Evolutionary conservation across 139 green algal species (phyloP), one percentile per base, ranked within the genome.

Genomic region (Chlorella ohadii): DNA sequence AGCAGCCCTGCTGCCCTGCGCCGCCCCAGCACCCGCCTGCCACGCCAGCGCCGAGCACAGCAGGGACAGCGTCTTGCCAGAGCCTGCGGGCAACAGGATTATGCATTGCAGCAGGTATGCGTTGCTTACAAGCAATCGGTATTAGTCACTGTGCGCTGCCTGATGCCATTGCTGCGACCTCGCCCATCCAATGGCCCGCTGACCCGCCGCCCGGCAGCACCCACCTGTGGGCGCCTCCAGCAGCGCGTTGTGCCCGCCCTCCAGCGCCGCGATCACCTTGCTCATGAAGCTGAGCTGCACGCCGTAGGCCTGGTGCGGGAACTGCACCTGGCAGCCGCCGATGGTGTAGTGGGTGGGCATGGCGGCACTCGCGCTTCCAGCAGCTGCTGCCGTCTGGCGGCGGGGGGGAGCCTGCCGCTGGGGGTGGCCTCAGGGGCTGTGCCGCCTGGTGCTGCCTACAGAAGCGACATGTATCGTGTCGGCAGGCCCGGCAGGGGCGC

Each of bases 31-130:
- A 59, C 51, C 51, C 25, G 34, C 68, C 57, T 96, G 94, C 94
- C 93, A 97, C 0, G 93, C 93, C 57, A 96, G 86, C 0, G 92
- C 89, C 3, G 90, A 86, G 83, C 94, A 98, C 5, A 99, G 94
- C 77, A 99, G 85, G 15, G 91, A 94, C 28, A 98, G 85, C 17
- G 96, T 99, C 82, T 99, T 99, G 25, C 96, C 96, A 39, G 90
- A 92, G 36, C 87, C 87, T 88, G 79, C 55, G 51, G 23, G 20
- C 31, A 59, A 31, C 20, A 22, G 65, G 31, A 28, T 34, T 19
- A 22, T 3, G 3, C 33, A 22, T 70, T 66, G 64, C 12, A 28
- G 3, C 65, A 72, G 44, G 7, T 55, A 11, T 11, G 44, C 44
- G 7, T 11, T 11, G 44, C n/a, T n/a, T n/a, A n/a, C n/a, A n/a